Conservation (phyloP, 1,284 basidiomycete species). For the Cryptococcus wingfieldii region DNA sequence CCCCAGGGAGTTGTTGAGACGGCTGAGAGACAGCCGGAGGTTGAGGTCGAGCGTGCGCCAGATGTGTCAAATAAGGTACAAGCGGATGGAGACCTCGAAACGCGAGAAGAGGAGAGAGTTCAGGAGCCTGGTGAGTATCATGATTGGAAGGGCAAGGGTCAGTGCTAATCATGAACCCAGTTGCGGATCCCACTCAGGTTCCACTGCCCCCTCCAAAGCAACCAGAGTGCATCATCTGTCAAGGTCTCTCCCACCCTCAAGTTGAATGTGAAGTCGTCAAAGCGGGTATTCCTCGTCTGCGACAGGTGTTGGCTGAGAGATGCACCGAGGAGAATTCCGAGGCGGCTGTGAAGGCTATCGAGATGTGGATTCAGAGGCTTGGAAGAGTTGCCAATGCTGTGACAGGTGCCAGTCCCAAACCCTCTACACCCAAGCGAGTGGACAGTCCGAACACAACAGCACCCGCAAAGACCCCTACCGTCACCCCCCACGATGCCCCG, state of each 20-base stretch:
- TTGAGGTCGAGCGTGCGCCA: background rate
- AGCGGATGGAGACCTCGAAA: background rate
- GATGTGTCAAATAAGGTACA: background rate
- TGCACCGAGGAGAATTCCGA: conserved; percentile 9
- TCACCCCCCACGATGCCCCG: background rate
- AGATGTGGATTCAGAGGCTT: conserved; percentile 28
- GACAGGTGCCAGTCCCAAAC: conserved; percentile 4
- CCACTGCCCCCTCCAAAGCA: background rate
- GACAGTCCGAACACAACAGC: background rate
- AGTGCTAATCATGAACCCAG: too few relatives aligned
- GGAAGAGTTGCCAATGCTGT: conserved; percentile 20
- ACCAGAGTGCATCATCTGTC: conserved; percentile 20
- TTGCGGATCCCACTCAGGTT: too few relatives aligned
- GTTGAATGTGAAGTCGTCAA: conserved; percentile 32
- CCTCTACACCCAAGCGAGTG: too few relatives aligned
- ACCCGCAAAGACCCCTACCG: background rate
- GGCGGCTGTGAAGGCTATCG: conserved; percentile 18
- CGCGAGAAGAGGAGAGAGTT: background rate
- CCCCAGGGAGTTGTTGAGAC: background rate
- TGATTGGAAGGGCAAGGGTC: too few relatives aligned
- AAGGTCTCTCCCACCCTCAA: conserved; percentile 21
- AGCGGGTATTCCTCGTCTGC: conserved; percentile 19
- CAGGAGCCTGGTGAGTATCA: background rate
- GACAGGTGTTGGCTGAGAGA: conserved; percentile 13
- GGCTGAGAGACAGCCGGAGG: background rate